Evolutionary conservation across 2,329 filamentous ascomycete genomes (phyloP).

Genomic region (Macrophomina tecta): DNA sequence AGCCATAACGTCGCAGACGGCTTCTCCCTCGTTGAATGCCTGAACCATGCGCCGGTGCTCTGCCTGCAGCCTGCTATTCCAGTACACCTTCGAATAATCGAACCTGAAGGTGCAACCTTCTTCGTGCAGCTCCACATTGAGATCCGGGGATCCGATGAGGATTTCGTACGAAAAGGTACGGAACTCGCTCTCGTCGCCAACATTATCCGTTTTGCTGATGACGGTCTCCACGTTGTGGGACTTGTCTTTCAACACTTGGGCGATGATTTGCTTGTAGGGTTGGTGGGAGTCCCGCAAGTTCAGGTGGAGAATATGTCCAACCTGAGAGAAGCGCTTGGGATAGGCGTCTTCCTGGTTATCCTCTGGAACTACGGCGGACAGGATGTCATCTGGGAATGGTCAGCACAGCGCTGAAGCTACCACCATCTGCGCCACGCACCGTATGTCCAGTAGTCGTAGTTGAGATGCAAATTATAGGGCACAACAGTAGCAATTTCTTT

Average conservation of each 20-base stretch:
- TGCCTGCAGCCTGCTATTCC: constrained; percentile 89
- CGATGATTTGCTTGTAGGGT: constrained; percentile 86
- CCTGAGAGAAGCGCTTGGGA: constrained; percentile 83
- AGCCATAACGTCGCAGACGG: constrained; percentile 95
- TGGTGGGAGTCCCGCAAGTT: constrained; percentile 85
- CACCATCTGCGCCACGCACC: constrained; percentile 54
- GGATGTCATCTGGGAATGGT: constrained; percentile 72
- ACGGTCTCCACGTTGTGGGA: constrained; percentile 79
- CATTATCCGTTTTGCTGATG: constrained; percentile 93
- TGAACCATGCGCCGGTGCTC: constrained; percentile 82
- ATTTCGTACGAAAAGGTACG: constrained; percentile 94
- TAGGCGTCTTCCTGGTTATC: constrained; percentile 79
- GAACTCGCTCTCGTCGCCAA: constrained; percentile 84
- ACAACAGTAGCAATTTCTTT: constrained; percentile 72
- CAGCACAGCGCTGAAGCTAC: background rate
- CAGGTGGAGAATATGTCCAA: constrained; percentile 88
- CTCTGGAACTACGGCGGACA: constrained; percentile 79
- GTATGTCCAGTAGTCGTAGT: constrained; percentile 88
- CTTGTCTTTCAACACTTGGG: constrained; percentile 86
- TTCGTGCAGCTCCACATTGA: constrained; percentile 83
- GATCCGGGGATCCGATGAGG: constrained; percentile 78
- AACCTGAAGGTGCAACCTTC: constrained; percentile 87
- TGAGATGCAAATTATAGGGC: constrained; percentile 75
- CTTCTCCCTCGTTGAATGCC: constrained; percentile 80
- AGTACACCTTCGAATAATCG: constrained; percentile 96